phyloP scores from a whole-genome alignment of 2,329 filamentous ascomycete species.

The Chrysoporthe puriensis region DNA sequence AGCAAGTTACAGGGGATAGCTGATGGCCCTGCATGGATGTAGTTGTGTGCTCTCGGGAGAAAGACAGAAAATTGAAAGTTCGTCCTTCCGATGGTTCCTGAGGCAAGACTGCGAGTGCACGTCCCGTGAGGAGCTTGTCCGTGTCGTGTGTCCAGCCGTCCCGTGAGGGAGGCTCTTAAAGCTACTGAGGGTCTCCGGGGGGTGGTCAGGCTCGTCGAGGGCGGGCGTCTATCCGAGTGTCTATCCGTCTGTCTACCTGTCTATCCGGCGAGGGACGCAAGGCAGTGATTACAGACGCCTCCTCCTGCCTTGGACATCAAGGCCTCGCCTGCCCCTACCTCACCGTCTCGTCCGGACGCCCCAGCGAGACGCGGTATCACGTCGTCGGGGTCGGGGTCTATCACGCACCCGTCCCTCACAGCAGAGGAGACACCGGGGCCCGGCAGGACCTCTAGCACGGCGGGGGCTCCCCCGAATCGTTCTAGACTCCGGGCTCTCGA shows the following conservation, averaged over 20 bases:
- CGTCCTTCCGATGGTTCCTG: too few relatives aligned
- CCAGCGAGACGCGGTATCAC: too few relatives aligned
- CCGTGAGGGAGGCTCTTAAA: neutral
- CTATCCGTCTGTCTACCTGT: neutral
- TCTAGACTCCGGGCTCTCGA: too few relatives aligned
- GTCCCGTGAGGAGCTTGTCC: neutral
- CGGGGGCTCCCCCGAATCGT: too few relatives aligned
- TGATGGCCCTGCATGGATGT: neutral
- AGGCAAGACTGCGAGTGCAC: neutral
- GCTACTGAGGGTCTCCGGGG: neutral
- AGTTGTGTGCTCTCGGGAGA: neutral
- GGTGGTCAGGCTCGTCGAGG: neutral
- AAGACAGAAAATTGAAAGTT: neutral
- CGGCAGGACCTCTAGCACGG: too few relatives aligned
- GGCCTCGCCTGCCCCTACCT: neutral
- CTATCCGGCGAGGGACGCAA: neutral
- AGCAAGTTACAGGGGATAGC: neutral
- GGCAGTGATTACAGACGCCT: neutral
- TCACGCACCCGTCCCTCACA: too few relatives aligned
- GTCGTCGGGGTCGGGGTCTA: too few relatives aligned
- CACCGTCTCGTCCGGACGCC: neutral
- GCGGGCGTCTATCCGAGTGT: neutral
- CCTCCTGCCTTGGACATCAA: neutral
- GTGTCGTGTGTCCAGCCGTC: too few relatives aligned
- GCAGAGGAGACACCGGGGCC: too few relatives aligned